These are phyloP conservation scores for Ligustrum vulgare DNA, from an alignment of 257 asterid genomes.

Conservation along the genomic window DNA sequence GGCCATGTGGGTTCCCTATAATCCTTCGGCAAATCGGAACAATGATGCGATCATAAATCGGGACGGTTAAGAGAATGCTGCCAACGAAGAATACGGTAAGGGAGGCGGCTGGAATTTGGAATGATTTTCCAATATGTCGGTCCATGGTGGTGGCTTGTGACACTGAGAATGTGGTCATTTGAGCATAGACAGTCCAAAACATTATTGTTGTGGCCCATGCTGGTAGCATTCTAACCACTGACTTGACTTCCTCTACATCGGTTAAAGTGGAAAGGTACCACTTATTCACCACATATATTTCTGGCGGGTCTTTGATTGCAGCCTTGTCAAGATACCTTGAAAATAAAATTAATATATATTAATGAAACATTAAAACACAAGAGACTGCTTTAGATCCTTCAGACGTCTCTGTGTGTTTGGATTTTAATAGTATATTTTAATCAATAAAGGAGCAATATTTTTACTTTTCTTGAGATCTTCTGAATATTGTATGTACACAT, in stretches of 20 bases:
- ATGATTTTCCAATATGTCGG: constrained; percentile 42
- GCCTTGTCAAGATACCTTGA: constrained; percentile 64
- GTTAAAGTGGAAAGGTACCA: constrained; percentile 70
- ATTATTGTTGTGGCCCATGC: constrained; percentile 71
- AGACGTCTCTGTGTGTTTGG: no score
- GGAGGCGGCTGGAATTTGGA: constrained; percentile 57
- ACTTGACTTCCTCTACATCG: constrained; percentile 72
- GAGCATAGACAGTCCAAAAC: constrained; percentile 66
- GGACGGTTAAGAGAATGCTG: constrained; percentile 47
- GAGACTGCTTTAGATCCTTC: no score
- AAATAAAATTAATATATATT: neutral
- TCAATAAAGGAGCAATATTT: no score
- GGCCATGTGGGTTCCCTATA: constrained; percentile 35
- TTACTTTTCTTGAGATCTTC: no score
- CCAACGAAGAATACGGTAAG: constrained; percentile 57
- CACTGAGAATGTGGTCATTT: constrained; percentile 72
- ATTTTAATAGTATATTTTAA: no score
- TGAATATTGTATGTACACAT: no score
- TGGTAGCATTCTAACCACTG: constrained; percentile 54
- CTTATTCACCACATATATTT: constrained; percentile 31
- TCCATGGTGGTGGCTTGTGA: constrained; percentile 63
- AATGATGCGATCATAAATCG: constrained; percentile 40
- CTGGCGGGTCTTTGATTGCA: constrained; percentile 59
- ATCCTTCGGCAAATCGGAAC: constrained; percentile 29
- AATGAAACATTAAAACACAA: neutral